Evolutionary conservation across 1,284 basidiomycete species (phyloP).

Genomic region (Ustilago sp.): DNA sequence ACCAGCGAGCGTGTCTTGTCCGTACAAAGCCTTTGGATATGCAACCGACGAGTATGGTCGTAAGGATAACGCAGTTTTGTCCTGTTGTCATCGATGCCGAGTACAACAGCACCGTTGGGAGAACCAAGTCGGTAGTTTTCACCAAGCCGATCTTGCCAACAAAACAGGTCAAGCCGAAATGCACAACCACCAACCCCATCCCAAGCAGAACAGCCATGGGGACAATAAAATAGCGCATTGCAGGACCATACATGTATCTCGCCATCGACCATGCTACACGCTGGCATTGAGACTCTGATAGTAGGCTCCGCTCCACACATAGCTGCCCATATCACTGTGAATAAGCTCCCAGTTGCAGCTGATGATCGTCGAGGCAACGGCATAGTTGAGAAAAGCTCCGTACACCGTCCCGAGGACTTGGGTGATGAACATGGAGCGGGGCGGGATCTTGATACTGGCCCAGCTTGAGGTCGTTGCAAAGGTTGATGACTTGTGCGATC

Average conservation of each 20-base stretch:
- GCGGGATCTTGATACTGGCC: slow-evolving; percentile 62
- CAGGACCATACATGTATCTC: slow-evolving; percentile 34
- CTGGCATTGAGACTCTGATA: slow-evolving; percentile 32
- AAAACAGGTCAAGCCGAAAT: slow-evolving; percentile 22
- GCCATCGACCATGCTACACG: slow-evolving; percentile 50
- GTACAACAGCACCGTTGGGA: slow-evolving; percentile 40
- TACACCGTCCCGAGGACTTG: slow-evolving; percentile 46
- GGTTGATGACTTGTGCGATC: slow-evolving; percentile 47
- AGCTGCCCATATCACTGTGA: slow-evolving; percentile 40
- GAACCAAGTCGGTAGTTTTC: slow-evolving; percentile 16
- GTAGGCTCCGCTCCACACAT: slow-evolving; percentile 44
- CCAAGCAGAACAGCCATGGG: slow-evolving; percentile 45
- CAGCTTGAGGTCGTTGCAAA: slow-evolving; percentile 51
- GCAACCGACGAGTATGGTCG: too few species aligned
- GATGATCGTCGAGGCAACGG: slow-evolving; percentile 38
- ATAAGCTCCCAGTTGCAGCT: slow-evolving; percentile 40
- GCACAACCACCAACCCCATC: slow-evolving; percentile 21
- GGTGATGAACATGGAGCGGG: slow-evolving; percentile 41
- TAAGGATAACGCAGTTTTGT: too few species aligned
- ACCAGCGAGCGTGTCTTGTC: slow-evolving; percentile 74
- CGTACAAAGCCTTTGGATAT: too few species aligned
- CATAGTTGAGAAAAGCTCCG: slow-evolving; percentile 52
- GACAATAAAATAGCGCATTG: slow-evolving; percentile 36
- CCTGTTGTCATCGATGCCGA: slow-evolving; percentile 71
- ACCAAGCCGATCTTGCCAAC: slow-evolving; percentile 20